Conservation (phyloP, 371 early-diverging fungal genomes). For the Mucor velutinosus region DNA sequence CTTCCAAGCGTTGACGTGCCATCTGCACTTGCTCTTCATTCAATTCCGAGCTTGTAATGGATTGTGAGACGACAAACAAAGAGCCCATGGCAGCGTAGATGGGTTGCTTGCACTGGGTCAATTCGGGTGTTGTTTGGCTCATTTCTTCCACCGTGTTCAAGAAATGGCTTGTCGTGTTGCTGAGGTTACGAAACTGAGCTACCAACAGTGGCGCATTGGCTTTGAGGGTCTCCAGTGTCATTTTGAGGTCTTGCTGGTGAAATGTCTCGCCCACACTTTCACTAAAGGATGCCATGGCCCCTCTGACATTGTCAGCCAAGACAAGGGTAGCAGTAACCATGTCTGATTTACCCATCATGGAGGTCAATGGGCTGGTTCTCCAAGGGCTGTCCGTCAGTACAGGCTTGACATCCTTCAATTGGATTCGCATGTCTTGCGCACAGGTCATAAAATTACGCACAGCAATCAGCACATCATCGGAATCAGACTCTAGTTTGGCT, state of each 20-base stretch:
- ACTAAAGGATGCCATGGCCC: slow-evolving; percentile 36
- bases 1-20: slow-evolving; percentile 24
- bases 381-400: slow-evolving; percentile 9
- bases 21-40: slow-evolving; percentile 12
- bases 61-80: slow-evolving; percentile 67
- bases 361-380: not conserved
- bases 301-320: slow-evolving; percentile 35
- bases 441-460: slow-evolving; percentile 77
- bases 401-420: slow-evolving; percentile 55
- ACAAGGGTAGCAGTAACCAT: slow-evolving; percentile 13
- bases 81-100: slow-evolving; percentile 73
- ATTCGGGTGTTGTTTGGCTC: slow-evolving; percentile 20
- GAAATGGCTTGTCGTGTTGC: slow-evolving; percentile 47
- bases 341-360: slow-evolving; percentile 1
- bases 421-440: slow-evolving; percentile 74
- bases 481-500: slow-evolving; percentile 36
- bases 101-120: slow-evolving; percentile 61
- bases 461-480: slow-evolving; percentile 69
- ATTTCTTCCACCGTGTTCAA: slow-evolving; percentile 43
- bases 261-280: slow-evolving; percentile 36
- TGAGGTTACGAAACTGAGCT: slow-evolving; percentile 56
- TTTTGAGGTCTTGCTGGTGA: slow-evolving; percentile 7
- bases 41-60: slow-evolving; percentile 54
- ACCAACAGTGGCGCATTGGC: slow-evolving; percentile 60
- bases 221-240: slow-evolving; percentile 35